A percentile compares a stretch with the other conserved stretches of the same genome.
Evolutionary conservation across 2,329 filamentous ascomycete genomes (phyloP).

Genomic region (Trichoderma atrobrunneum): DNA sequence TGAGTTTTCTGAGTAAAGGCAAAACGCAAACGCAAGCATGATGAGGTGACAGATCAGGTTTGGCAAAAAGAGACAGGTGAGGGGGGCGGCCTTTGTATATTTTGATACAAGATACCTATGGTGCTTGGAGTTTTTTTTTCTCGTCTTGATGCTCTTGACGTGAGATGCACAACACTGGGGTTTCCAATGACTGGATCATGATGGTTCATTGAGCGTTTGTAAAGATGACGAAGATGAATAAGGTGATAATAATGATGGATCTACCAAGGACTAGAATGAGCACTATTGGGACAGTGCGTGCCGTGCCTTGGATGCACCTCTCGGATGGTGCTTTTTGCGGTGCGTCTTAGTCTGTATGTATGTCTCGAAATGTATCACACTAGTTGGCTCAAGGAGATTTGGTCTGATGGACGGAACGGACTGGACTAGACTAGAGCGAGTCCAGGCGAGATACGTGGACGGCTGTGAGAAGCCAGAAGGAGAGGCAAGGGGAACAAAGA

Average conservation of each 20-base stretch:
- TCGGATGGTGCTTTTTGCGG: neutral
- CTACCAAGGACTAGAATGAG: neutral
- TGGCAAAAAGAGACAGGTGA: neutral
- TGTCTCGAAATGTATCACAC: constrained; percentile 7
- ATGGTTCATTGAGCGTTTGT: neutral
- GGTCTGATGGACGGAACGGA: neutral
- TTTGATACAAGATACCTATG: too few relatives aligned
- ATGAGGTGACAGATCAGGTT: neutral
- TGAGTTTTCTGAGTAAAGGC: neutral
- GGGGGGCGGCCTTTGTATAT: neutral
- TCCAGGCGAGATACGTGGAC: neutral
- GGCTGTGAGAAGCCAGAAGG: neutral
- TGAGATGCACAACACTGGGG: neutral
- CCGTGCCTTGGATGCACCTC: neutral
- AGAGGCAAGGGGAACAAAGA: neutral
- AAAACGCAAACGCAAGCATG: neutral
- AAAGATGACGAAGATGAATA: neutral
- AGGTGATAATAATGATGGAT: neutral
- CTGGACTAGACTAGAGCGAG: neutral
- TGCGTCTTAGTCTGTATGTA: neutral
- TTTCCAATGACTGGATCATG: neutral
- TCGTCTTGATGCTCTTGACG: neutral
- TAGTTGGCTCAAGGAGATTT: neutral
- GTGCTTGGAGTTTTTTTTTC: neutral
- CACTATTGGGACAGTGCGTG: neutral